Percentiles rank a stretch among this genome's conserved stretches.
These are phyloP conservation scores for Bipolaris bicolor DNA, from an alignment of 2,329 filamentous ascomycete species.

Conservation along the genomic window DNA sequence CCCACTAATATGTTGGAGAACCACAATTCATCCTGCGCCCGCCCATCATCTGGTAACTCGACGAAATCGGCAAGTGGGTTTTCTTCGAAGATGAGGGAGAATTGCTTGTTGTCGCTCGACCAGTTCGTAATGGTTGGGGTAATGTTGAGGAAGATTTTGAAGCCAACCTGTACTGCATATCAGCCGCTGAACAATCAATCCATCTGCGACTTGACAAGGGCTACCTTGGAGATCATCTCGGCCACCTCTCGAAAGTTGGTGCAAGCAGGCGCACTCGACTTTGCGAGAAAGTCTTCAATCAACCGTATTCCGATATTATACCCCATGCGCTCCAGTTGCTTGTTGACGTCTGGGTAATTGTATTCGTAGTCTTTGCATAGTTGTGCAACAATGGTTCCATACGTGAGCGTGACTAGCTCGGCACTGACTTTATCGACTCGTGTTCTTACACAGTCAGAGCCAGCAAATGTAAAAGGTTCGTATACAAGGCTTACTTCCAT, in stretches of 20 bases:
- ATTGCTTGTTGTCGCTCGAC: conserved; percentile 95
- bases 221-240: conserved; percentile 91
- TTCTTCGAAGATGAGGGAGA: conserved; percentile 94
- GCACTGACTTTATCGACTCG: conserved; percentile 98
- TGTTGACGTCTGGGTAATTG: conserved; percentile 95
- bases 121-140: conserved; percentile 93
- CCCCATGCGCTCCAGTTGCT: conserved; percentile 98
- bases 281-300: conserved; percentile 97
- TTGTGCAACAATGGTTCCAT: conserved; percentile 95
- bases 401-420: conserved; percentile 95
- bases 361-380: conserved; percentile 95
- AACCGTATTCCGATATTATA: conserved; percentile 96
- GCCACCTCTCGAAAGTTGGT: conserved; percentile 94
- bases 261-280: conserved; percentile 88
- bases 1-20: conserved; percentile 98
- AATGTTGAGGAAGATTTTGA: conserved; percentile 98
- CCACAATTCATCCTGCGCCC: conserved; percentile 96
- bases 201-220: neutral
- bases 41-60: conserved; percentile 92
- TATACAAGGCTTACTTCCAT: conserved; percentile 76
- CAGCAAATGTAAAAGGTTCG: too few species aligned
- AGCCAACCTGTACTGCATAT: conserved; percentile 72
- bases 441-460: conserved; percentile 65
- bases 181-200: conserved; percentile 7
- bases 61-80: conserved; percentile 98